Evolutionary conservation across 2,329 filamentous ascomycete species (phyloP), one percentile per base, ranked within the genome.

Genomic region (Aaosphaeria pasadenensis): DNA sequence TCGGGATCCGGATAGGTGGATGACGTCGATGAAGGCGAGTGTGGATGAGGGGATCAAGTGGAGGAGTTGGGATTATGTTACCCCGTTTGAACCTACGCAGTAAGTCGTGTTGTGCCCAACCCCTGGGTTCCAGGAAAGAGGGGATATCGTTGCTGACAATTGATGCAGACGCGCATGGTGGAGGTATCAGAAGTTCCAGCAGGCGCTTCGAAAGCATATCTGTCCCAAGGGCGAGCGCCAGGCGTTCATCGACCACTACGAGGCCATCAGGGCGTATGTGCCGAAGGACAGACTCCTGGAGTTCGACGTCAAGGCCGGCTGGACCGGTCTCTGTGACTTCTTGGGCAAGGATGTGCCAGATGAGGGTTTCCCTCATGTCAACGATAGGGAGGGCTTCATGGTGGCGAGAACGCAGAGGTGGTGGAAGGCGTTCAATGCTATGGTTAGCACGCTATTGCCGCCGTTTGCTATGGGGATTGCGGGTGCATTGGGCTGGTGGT

Each of bases 171-270:
- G 17, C 17, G 17, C 17, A 24, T 24, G 17, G 17, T 24, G 17
- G 17, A 24, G 17, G 3, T 24, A 24, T 24, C 17, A 24, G 17
- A 24, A 24, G 17, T 24, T 24, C 17, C 17, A 24, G 17, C 17
- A 24, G 17, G 17, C 17, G 17, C 17, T 24, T 24, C 17, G 17
- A 2, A 24, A 24, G 17, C 17, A 24, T 3, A 24, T 24, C 17
- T 24, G 17, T 3, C 17, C 17, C 17, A 24, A 24, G 17, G 17
- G 17, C 17, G 17, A 24, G 17, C 17, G 17, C 17, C 2, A 24
- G 17, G 17, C 17, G 17, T 53, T 43, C 31, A 36, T 13, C 5
- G 72, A 78, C 48, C 79, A 83, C 63, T 79, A 82, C 58, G 76
- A 72, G 9, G 70, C 78, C 57, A 73, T 82, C 24, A 74, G 67